phyloP scores from a whole-genome alignment of 2,329 filamentous ascomycete genomes.

The Bimuria novae-zelandiae region DNA sequence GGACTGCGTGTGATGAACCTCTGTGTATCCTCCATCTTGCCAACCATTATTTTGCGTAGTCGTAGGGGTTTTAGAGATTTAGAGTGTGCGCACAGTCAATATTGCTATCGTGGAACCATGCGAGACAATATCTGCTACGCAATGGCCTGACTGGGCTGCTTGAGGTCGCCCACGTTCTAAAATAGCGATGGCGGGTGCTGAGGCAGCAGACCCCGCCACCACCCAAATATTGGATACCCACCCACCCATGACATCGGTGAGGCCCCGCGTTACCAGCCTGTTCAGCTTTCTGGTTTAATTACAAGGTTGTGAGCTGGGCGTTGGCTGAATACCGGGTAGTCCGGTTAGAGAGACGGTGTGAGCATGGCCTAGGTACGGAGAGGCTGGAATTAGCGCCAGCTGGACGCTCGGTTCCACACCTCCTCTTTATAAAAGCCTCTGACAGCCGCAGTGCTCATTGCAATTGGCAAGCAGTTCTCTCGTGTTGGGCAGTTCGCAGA shows the following conservation, averaged over 20 bases:
- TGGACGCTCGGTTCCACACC: slow-evolving; percentile 3
- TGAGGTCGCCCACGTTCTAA: slow-evolving; percentile 1
- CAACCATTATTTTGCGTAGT: neutral
- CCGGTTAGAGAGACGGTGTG: slow-evolving; percentile 1
- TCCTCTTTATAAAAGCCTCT: neutral
- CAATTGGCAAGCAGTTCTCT: neutral
- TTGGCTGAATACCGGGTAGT: neutral
- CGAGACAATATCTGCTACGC: neutral
- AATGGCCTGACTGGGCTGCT: neutral
- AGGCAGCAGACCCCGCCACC: slow-evolving; percentile 5
- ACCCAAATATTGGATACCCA: neutral
- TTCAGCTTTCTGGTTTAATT: neutral
- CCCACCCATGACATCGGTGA: neutral
- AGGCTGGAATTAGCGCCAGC: neutral
- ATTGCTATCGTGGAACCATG: neutral
- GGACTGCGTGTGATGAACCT: neutral
- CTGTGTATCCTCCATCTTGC: neutral
- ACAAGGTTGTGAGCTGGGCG: neutral
- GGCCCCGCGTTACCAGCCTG: neutral
- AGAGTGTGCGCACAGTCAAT: neutral
- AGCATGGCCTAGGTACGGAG: slow-evolving; percentile 1
- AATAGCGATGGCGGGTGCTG: slow-evolving; percentile 8
- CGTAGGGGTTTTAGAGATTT: neutral
- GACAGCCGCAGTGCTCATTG: neutral
- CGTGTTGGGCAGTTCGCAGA: neutral